Evolutionary conservation across 2,329 filamentous ascomycete genomes (phyloP).

Genomic region (Aspergillus glaucus): DNA sequence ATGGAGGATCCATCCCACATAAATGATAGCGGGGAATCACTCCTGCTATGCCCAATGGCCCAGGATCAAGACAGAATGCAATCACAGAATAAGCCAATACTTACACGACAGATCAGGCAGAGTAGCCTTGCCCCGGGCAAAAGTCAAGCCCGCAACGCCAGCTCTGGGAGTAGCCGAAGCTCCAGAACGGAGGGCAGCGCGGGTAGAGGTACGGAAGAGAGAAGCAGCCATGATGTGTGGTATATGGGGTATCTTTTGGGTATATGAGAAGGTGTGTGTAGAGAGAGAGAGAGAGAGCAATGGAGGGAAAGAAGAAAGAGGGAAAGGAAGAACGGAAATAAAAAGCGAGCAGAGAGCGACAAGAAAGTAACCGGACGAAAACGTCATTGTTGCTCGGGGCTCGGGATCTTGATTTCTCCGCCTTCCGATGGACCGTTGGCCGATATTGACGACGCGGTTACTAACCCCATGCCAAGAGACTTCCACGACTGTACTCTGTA

Average conservation of each 20-base stretch:
- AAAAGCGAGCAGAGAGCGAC: not conserved
- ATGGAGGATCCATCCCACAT: not conserved
- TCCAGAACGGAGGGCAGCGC: conserved; percentile 64
- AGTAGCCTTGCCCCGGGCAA: conserved; percentile 81
- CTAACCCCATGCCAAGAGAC: not conserved
- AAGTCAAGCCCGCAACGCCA: conserved; percentile 64
- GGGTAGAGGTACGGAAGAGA: conserved; percentile 66
- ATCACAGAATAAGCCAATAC: conserved; percentile 19
- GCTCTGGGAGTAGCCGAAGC: conserved; percentile 50
- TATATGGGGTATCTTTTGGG: not conserved
- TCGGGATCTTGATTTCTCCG: conserved; percentile 17
- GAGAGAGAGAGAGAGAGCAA: conserved; percentile 1
- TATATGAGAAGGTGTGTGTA: conserved; percentile 1
- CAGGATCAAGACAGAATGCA: not conserved
- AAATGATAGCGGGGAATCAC: not conserved
- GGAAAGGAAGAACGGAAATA: conserved; percentile 1
- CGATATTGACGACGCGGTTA: not conserved
- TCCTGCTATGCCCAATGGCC: not conserved
- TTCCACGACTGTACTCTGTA: not conserved
- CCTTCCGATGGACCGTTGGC: not conserved
- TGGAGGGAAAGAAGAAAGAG: conserved; percentile 8
- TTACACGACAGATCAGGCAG: conserved; percentile 80
- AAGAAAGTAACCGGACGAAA: conserved; percentile 3
- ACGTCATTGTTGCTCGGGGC: conserved; percentile 17
- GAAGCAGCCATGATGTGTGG: conserved; percentile 60